These are phyloP conservation scores for Rhizopus microsporus DNA, from an alignment of 371 early-diverging fungal species.

Conservation along the genomic window DNA sequence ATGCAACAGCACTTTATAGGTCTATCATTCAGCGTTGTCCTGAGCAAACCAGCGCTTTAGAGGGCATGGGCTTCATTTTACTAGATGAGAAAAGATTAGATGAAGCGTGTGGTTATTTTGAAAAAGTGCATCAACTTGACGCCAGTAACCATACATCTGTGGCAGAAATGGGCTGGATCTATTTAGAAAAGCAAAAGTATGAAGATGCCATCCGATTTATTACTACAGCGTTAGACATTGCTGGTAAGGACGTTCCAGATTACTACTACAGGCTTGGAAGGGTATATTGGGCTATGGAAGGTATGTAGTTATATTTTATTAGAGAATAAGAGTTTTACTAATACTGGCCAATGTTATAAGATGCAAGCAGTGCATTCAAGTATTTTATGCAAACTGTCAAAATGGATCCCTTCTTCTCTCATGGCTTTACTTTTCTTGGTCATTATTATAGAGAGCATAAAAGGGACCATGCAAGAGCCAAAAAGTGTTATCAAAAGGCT, in stretches of 20 bases:
- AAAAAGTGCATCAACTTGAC: conserved; percentile 50
- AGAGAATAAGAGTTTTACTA: background rate
- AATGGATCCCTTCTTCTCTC: conserved; percentile 63
- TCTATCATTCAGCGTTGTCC: conserved; percentile 49
- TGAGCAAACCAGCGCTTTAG: conserved; percentile 52
- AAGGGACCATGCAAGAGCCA: conserved; percentile 66
- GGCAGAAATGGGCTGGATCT: conserved; percentile 68
- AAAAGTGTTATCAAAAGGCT: conserved; percentile 82
- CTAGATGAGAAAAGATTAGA: conserved; percentile 43
- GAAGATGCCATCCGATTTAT: conserved; percentile 60
- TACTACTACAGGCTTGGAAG: conserved; percentile 72
- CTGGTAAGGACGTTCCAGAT: conserved; percentile 42
- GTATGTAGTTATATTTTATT: conserved; percentile 26
- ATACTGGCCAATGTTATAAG: conserved; percentile 16
- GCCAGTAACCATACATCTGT: conserved; percentile 47
- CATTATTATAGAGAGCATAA: conserved; percentile 74
- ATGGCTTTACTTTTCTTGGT: conserved; percentile 80
- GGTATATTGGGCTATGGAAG: conserved; percentile 82
- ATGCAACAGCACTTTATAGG: conserved; percentile 55
- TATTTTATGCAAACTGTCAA: conserved; percentile 77
- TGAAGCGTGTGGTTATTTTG: conserved; percentile 59
- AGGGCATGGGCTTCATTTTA: conserved; percentile 45
- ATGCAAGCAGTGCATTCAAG: conserved; percentile 64
- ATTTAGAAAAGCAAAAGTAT: conserved; percentile 54
- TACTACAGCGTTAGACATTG: conserved; percentile 52